Evolutionary conservation across 345 rosid genomes (phyloP), one percentile per base, ranked within the genome.

Genomic region (Acer saccharum): DNA sequence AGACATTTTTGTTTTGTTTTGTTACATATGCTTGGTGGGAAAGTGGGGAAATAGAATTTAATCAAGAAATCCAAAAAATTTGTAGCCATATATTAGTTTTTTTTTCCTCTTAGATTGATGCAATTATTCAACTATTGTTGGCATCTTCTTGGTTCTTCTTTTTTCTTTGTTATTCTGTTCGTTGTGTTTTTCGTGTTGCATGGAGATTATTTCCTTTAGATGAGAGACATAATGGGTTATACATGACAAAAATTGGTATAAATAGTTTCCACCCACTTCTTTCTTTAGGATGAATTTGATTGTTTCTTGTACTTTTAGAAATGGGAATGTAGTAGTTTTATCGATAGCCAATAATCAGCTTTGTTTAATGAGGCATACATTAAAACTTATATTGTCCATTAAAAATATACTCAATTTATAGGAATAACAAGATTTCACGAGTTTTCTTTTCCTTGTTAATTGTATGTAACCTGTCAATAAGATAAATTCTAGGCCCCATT

Each of bases 1-100:
- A 73, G 32, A 76, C 50, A 46, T 17, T 21, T 68, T 60, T 68
- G 11, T 21, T 68, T 60, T 68, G 65, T 78, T 73, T 65, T 50
- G 43, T 14, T 60, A 12, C 7, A 18, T 60, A 21, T 16, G n/a
- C 41, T 25, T 57, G 21, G 44, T 58, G 0, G 50, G 35, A 54
- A 71, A 23, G 58, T 52, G 61, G n/a, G 62, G 10, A 35, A 61
- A 74, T 9, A 21, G 62, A 73, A 17, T 44, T 17, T 13, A 57
- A 44, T 58, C 18, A 10, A 10, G 21, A 58, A 44, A 68, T 60
- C 43, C 43, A 8, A 68, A 18, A n/a, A 12, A 11, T 17, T 58
- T 76, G 21, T 10, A 27, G 43, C 5, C n/a, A 2, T 43, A 16
- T 23, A 57, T 8, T 67, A 35, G 50, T 14, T 58, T 43, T 62